phyloP scores from a whole-genome alignment of 768 basidiomycete genomes.

The Lactifluus hygrophoroides region DNA sequence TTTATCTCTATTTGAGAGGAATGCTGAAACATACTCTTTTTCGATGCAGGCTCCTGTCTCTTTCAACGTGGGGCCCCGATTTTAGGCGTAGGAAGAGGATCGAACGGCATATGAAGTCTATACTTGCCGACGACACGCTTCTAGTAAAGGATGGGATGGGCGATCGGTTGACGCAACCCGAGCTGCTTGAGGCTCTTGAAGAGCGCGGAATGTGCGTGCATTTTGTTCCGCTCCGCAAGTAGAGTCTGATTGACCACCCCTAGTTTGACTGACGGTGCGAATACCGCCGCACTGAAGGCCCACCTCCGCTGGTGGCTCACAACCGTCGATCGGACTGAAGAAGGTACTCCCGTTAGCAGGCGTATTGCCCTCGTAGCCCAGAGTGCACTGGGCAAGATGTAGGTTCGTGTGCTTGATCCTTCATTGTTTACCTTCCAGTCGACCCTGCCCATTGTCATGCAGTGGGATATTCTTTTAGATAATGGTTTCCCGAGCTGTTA shows the following conservation, averaged over 20 bases:
- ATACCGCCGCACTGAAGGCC: slow-evolving; percentile 37
- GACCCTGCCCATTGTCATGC: neutral
- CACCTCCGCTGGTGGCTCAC: slow-evolving; percentile 61
- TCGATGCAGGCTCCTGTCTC: slow-evolving; percentile 28
- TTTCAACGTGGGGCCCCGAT: slow-evolving; percentile 33
- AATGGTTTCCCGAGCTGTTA: neutral
- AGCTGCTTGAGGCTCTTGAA: slow-evolving; percentile 55
- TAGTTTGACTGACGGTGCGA: slow-evolving; percentile 34
- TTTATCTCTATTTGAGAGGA: neutral
- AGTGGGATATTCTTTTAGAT: neutral
- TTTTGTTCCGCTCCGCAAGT: neutral
- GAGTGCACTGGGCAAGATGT: slow-evolving; percentile 26
- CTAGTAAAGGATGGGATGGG: slow-evolving; percentile 42
- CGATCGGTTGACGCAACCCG: slow-evolving; percentile 39
- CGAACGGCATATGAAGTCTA: slow-evolving; percentile 29
- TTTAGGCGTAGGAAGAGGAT: slow-evolving; percentile 30
- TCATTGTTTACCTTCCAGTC: neutral
- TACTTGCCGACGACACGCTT: slow-evolving; percentile 58
- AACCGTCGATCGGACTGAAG: slow-evolving; percentile 31
- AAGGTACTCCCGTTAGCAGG: slow-evolving; percentile 35
- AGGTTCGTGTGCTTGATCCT: neutral
- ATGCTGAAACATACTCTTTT: neutral
- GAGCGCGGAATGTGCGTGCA: slow-evolving; percentile 70
- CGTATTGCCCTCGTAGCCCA: slow-evolving; percentile 44
- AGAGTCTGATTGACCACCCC: neutral